Evolutionary conservation across 306 rosid species (phyloP), one percentile per base, ranked within the genome.

Genomic region (Canavalia ensiformis): DNA sequence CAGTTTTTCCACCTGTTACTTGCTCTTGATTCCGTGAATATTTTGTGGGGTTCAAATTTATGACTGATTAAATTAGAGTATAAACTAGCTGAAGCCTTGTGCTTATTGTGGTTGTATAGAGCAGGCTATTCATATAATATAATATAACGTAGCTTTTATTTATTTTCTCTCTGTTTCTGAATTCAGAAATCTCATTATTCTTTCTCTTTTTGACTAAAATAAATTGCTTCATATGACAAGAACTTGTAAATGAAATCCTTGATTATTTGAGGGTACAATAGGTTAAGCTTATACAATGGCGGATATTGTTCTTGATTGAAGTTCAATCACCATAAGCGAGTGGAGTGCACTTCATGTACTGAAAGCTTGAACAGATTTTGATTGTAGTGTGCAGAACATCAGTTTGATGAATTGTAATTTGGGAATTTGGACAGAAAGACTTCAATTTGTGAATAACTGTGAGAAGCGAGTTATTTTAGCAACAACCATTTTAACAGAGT

Each of bases 381-480:
- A 59, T 56, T 68, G 4, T 13, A 44, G 46, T 31, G 6, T 41
- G 37, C 58, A 54, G 37, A 55, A 39, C 44, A 28, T 68, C 69
- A 45, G 25, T 58, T 59, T 59, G 44, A 12, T 59, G 33, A 59
- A 62, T n/a, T 41, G 7, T 31, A 8, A 49, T n/a, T 73, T 73
- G 46, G 79, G 60, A 72, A 30, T 73, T 72, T 73, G 35, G 34
- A 81, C n/a, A 29, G 59, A 12, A 64, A 64, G 68, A 2, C 56
- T 25, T 70, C 52, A 42, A 1, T 39, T 62, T 58, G 60, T 10
- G 60, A n/a, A 8, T 1, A 54, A 3, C 2, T 49, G 12, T 3
- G 5, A 51, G 34, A 62, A 51, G 57, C 31, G 1, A 9, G 65
- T 13, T 49, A 28, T 35, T 47, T 67, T 6, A 4, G 70, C 50